Conservation (phyloP, 2,329 filamentous ascomycete genomes). For the Lasiodiplodia citricola region DNA sequence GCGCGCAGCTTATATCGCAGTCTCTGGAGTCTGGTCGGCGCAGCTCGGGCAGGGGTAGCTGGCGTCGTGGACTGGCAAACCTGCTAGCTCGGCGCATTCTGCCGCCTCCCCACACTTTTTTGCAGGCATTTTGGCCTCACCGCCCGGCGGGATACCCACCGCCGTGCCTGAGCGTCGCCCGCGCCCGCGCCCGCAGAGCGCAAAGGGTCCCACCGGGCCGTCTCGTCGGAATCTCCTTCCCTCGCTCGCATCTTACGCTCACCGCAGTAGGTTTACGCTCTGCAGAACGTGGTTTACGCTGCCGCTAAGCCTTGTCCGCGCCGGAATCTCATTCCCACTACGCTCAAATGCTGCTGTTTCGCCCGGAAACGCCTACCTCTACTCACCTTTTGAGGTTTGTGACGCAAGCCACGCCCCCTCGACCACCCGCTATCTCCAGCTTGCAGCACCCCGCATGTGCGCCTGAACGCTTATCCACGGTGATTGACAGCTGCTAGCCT, state of each 20-base stretch:
- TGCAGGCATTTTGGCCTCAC: constrained; percentile 3
- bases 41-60: neutral
- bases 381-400: neutral
- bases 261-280: neutral
- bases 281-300: neutral
- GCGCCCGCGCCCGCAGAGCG: neutral
- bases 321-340: constrained; percentile 20
- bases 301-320: neutral
- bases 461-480: neutral
- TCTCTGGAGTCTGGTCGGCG: neutral
- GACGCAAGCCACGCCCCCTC: neutral
- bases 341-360: neutral
- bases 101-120: constrained; percentile 19
- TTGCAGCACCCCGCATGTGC: neutral
- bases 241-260: neutral
- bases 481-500: neutral
- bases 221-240: constrained; percentile 16
- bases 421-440: neutral
- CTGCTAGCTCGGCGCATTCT: constrained; percentile 13
- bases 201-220: neutral
- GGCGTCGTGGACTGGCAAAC: constrained; percentile 1
- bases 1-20: constrained; percentile 9
- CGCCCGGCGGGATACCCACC: constrained; percentile 12
- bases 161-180: constrained; percentile 7
- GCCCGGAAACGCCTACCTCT: neutral